Evolutionary conservation across 441 rosid species (phyloP).

Genomic region (Hura crepitans): DNA sequence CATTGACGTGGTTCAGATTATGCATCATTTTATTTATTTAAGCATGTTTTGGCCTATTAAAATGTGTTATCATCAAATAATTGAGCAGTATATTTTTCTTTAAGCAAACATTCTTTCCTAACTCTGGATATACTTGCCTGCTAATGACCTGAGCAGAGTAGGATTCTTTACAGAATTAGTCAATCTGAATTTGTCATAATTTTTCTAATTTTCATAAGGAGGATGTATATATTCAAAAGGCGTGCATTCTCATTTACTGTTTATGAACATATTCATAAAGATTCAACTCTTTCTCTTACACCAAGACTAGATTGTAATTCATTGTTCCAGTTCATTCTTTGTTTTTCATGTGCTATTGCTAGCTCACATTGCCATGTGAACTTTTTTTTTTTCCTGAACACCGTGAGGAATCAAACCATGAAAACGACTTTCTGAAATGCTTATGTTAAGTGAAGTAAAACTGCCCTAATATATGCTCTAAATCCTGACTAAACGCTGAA

Average conservation of each 20-base stretch:
- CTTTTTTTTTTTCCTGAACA: no score
- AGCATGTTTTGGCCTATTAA: not conserved
- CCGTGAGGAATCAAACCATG: not conserved
- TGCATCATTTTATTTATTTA: not conserved
- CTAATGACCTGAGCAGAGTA: not conserved
- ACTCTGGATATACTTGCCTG: not conserved
- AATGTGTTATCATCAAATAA: not conserved
- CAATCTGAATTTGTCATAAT: not conserved
- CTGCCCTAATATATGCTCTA: not conserved
- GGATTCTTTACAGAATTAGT: not conserved
- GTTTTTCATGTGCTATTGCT: not conserved
- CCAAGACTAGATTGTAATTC: not conserved
- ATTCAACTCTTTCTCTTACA: not conserved
- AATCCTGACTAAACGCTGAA: not conserved
- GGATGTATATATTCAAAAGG: not conserved
- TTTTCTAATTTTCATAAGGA: not conserved
- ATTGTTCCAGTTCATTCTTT: not conserved
- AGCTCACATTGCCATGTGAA: not conserved
- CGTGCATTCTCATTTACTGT: not conserved
- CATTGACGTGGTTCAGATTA: not conserved
- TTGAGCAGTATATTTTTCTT: not conserved
- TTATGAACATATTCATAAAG: no score
- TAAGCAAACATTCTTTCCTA: not conserved
- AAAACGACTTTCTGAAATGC: not conserved
- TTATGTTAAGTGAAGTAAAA: not conserved